Percentiles rank a stretch among this genome's conserved stretches.
These are phyloP conservation scores for Curvularia lunata DNA, from an alignment of 2,329 filamentous ascomycete species.

Conservation along the genomic window DNA sequence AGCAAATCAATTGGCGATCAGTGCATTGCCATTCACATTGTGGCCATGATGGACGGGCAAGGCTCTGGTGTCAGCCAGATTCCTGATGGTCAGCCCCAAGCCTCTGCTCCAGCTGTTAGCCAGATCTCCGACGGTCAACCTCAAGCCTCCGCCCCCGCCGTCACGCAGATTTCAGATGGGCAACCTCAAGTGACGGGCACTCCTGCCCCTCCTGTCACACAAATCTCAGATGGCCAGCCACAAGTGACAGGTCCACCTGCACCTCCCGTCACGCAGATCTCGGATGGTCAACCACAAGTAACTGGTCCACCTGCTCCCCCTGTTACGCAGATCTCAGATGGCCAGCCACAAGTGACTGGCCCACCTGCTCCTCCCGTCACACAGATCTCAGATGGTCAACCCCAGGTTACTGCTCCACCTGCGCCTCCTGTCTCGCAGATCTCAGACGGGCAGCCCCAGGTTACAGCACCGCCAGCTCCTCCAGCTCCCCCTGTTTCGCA, in stretches of 20 bases:
- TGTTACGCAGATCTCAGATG: slow-evolving; percentile 29
- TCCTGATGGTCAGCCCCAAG: slow-evolving; percentile 33
- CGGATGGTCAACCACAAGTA: background rate
- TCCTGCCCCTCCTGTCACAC: slow-evolving; percentile 16
- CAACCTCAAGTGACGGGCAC: slow-evolving; percentile 39
- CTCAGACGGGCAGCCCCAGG: slow-evolving; percentile 1
- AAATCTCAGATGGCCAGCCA: slow-evolving; percentile 34
- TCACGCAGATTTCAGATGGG: slow-evolving; percentile 41
- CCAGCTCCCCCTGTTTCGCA: background rate
- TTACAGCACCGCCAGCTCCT: slow-evolving; percentile 7
- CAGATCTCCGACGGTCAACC: slow-evolving; percentile 39
- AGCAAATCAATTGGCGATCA: slow-evolving; percentile 71
- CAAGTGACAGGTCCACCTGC: slow-evolving; percentile 14
- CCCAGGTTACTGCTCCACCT: slow-evolving; percentile 11
- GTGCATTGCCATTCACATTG: slow-evolving; percentile 59
- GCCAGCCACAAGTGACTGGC: slow-evolving; percentile 25
- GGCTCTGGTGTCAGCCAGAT: slow-evolving; percentile 30
- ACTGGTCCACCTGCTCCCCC: slow-evolving; percentile 30
- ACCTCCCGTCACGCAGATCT: slow-evolving; percentile 35
- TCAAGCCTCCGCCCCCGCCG: slow-evolving; percentile 21
- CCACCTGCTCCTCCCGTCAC: slow-evolving; percentile 1
- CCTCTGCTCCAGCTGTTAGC: slow-evolving; percentile 25
- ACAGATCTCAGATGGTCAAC: background rate
- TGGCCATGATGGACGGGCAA: slow-evolving; percentile 21
- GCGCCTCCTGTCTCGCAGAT: background rate